Evolutionary conservation across 2,329 filamentous ascomycete species (phyloP).

Genomic region (Fusarium sp.): DNA sequence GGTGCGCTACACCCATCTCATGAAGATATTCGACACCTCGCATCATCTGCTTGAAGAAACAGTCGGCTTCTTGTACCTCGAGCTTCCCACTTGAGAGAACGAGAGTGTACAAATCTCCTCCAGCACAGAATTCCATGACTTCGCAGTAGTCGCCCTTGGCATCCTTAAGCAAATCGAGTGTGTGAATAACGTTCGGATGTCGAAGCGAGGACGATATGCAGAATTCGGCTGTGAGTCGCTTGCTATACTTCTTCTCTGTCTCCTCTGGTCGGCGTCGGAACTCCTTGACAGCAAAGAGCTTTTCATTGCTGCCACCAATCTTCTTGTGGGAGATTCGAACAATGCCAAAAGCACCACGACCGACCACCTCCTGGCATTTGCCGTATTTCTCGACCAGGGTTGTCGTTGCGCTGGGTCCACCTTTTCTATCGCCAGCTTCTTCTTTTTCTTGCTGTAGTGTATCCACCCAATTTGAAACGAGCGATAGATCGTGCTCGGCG

Average conservation of each 20-base stretch:
- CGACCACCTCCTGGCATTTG: constrained; percentile 97
- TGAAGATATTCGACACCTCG: constrained; percentile 98
- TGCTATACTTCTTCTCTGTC: constrained; percentile 97
- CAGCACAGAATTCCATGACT: constrained; percentile 99
- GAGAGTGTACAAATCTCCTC: constrained; percentile 93
- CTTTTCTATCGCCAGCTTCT: constrained; percentile 82
- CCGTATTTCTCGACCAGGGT: constrained; percentile 96
- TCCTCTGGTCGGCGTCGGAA: constrained; percentile 95
- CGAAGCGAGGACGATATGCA: constrained; percentile 97
- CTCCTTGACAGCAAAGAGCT: constrained; percentile 97
- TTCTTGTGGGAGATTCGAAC: constrained; percentile 98
- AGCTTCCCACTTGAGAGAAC: constrained; percentile 92
- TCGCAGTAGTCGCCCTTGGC: constrained; percentile 98
- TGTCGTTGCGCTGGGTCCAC: constrained; percentile 73
- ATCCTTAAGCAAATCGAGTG: constrained; percentile 92
- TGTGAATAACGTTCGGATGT: constrained; percentile 98
- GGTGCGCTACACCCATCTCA: constrained; percentile 98
- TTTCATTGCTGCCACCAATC: constrained; percentile 82
- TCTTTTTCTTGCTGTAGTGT: constrained; percentile 91
- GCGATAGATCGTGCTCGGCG: constrained; percentile 84
- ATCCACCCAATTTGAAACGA: constrained; percentile 97
- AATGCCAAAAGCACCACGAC: constrained; percentile 95
- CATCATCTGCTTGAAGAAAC: constrained; percentile 99
- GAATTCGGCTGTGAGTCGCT: constrained; percentile 95
- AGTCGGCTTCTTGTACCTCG: constrained; percentile 92